Percentiles rank a stretch among this genome's conserved stretches.
Conservation (phyloP, 257 asterid genomes). For the Plectranthus barbatus region DNA sequence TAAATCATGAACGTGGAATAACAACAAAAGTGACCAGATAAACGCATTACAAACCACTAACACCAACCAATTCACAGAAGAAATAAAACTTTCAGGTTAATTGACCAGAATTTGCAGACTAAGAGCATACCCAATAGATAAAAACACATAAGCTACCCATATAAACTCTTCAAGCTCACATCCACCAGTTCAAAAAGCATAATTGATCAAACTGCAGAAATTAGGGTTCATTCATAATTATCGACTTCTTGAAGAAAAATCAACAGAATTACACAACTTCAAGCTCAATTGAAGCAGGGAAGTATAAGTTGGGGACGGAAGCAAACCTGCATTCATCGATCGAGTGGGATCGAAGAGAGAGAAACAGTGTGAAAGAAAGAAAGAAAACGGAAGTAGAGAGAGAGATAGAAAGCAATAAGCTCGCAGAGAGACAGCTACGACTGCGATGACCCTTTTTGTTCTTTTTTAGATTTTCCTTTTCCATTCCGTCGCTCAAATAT, state of each 20-base stretch:
- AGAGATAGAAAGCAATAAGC: constrained; percentile 3
- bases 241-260: constrained; percentile 12
- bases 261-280: constrained; percentile 3
- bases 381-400: constrained; percentile 7
- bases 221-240: constrained; percentile 41
- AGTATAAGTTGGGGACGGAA: neutral
- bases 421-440: constrained; percentile 17
- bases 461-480: neutral
- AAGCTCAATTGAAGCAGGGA: constrained; percentile 14
- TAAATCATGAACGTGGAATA: neutral
- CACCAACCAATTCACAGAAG: constrained; percentile 3
- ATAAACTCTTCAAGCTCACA: constrained; percentile 12
- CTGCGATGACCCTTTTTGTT: constrained; percentile 8
- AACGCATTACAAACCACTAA: neutral
- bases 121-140: neutral
- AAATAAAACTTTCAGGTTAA: neutral
- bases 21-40: neutral
- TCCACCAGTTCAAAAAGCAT: constrained; percentile 27
- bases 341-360: constrained; percentile 33
- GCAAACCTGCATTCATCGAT: constrained; percentile 49
- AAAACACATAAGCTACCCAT: constrained; percentile 5
- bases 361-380: constrained; percentile 15
- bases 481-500: neutral
- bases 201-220: constrained; percentile 23
- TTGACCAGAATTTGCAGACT: constrained; percentile 13